A percentile compares a stretch with the other conserved stretches of the same genome.
Conservation (phyloP, 1,284 basidiomycete species). For the Ganoderma multipileum region DNA sequence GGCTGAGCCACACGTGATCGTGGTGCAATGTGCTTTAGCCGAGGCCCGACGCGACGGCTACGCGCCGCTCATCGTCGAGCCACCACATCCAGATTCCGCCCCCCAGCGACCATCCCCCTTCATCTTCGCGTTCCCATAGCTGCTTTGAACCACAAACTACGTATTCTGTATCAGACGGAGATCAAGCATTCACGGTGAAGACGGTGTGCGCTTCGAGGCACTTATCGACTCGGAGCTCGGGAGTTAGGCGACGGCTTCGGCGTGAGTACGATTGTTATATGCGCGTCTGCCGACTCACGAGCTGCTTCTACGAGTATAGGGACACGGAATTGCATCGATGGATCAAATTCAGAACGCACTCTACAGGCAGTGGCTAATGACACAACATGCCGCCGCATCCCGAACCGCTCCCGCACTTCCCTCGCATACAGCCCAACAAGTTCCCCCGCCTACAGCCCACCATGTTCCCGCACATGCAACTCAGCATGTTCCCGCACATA, state of each 20-base stretch:
- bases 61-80: neutral
- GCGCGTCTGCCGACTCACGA: neutral
- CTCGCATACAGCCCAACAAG: neutral
- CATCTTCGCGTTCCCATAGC: neutral
- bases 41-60: neutral
- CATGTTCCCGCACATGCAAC: neutral
- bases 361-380: neutral
- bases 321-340: neutral
- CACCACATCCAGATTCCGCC: neutral
- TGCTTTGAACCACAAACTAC: neutral
- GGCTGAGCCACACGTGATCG: neutral
- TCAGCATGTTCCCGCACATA: neutral
- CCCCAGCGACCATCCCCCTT: neutral
- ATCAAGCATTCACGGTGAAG: neutral
- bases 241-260: neutral
- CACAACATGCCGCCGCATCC: neutral
- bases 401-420: neutral
- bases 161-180: neutral
- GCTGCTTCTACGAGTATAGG: neutral
- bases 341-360: neutral
- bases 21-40: constrained; percentile 1
- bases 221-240: neutral
- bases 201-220: neutral
- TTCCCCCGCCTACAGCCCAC: neutral
- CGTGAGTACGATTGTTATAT: neutral